Conservation (phyloP, 495 filamentous ascomycete species). For the Parmelia sp. region DNA sequence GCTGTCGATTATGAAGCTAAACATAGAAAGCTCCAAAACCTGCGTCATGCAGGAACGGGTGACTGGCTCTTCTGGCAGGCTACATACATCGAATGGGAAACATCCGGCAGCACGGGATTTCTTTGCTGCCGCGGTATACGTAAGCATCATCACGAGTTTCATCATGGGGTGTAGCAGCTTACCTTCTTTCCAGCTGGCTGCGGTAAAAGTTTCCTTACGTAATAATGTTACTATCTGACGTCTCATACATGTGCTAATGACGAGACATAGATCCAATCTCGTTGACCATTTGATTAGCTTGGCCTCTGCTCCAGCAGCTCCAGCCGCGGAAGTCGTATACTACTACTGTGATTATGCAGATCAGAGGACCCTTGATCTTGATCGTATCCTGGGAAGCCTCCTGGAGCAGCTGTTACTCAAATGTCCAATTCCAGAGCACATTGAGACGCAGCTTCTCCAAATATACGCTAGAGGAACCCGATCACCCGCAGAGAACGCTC, state of each 20-base stretch:
- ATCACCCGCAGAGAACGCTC: not conserved
- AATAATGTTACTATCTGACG: too few species aligned
- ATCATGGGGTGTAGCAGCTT: not conserved
- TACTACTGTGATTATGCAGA: constrained; percentile 20
- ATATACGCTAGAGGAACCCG: not conserved
- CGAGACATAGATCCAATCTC: not conserved
- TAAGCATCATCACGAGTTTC: not conserved
- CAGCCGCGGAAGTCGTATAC: constrained; percentile 1
- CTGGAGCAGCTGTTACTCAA: constrained; percentile 8
- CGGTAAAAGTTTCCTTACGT: not conserved
- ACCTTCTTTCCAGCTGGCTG: not conserved
- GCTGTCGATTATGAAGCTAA: constrained; percentile 10
- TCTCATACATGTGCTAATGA: not conserved
- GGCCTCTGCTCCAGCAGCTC: not conserved
- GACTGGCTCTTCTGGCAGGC: constrained; percentile 8
- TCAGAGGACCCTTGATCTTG: constrained; percentile 9
- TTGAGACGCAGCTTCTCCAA: not conserved
- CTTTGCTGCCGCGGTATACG: constrained; percentile 2
- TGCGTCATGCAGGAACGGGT: constrained; percentile 12
- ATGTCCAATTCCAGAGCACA: not conserved
- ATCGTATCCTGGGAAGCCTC: constrained; percentile 8
- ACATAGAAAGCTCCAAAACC: constrained; percentile 15
- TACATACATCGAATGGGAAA: not conserved
- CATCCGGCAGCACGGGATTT: not conserved
- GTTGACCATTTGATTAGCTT: not conserved